Evolutionary conservation across 1,139 yeast species (phyloP).

Genomic region (Pichia sorboxylosa): DNA sequence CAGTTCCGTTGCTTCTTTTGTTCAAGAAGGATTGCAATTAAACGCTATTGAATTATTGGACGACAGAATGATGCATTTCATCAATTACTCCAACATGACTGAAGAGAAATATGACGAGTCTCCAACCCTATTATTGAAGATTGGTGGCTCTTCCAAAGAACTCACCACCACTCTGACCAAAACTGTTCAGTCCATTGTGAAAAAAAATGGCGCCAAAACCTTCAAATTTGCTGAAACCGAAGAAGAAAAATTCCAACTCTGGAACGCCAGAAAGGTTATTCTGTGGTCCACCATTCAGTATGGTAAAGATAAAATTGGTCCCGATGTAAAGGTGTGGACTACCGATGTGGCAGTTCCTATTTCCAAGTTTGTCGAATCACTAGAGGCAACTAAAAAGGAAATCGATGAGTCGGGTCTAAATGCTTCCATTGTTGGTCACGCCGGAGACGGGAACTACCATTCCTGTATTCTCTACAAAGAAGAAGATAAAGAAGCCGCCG

Average conservation of each 20-base stretch:
- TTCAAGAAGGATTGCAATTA: conserved; percentile 49
- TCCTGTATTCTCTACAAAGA: conserved; percentile 54
- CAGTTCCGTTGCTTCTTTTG: conserved; percentile 45
- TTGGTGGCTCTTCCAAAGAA: conserved; percentile 51
- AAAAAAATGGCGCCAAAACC: conserved; percentile 29
- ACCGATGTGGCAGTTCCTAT: conserved; percentile 88
- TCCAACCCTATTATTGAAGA: conserved; percentile 69
- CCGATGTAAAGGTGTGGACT: conserved; percentile 66
- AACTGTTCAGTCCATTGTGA: conserved; percentile 43
- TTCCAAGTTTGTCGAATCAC: conserved; percentile 51
- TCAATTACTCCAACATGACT: conserved; percentile 52
- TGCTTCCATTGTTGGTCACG: conserved; percentile 63
- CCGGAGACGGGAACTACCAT: conserved; percentile 87
- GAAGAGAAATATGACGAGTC: conserved; percentile 54
- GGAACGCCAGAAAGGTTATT: conserved; percentile 85
- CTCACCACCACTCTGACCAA: conserved; percentile 45
- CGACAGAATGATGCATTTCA: conserved; percentile 55
- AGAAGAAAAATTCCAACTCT: conserved; percentile 58
- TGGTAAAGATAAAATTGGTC: conserved; percentile 44
- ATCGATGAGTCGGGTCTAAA: conserved; percentile 44
- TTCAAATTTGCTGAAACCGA: conserved; percentile 52
- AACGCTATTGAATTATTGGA: conserved; percentile 64
- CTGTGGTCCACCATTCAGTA: conserved; percentile 76
- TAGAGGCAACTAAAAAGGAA: conserved; percentile 46
- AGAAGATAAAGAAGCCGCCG: conserved; percentile 35